Conservation (phyloP, 2,329 filamentous ascomycete genomes). For the Sclerotiophoma versabilis region DNA sequence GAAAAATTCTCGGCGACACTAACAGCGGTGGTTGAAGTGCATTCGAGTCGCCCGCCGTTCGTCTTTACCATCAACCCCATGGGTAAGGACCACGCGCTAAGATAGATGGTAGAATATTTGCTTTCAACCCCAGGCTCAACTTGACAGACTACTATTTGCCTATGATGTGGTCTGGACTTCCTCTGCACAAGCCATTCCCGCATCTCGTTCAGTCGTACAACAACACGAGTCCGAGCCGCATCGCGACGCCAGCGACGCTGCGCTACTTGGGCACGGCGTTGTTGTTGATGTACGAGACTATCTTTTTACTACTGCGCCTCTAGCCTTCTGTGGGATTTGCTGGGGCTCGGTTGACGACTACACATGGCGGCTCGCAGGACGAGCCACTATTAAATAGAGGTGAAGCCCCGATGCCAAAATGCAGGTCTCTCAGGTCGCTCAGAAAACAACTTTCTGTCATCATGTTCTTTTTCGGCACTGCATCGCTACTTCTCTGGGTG, state of each 20-base stretch:
- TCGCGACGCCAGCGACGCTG: slow-evolving; percentile 2
- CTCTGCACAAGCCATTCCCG: slow-evolving; percentile 14
- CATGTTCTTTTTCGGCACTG: slow-evolving; percentile 31
- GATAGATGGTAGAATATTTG: slow-evolving; percentile 5
- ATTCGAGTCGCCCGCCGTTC: slow-evolving; percentile 9
- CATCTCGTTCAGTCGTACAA: slow-evolving; percentile 13
- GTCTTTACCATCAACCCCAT: not conserved
- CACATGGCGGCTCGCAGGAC: slow-evolving; percentile 16
- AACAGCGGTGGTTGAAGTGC: slow-evolving; percentile 11
- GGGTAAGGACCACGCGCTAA: slow-evolving; percentile 3
- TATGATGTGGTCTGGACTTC: slow-evolving; percentile 6
- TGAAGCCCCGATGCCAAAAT: slow-evolving; percentile 3
- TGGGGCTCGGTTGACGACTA: not conserved
- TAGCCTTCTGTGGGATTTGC: slow-evolving; percentile 9
- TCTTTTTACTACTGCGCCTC: not conserved
- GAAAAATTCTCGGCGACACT: too few relatives aligned
- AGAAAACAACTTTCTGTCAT: slow-evolving; percentile 24
- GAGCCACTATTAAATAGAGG: slow-evolving; percentile 19
- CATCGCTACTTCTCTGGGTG: slow-evolving; percentile 31
- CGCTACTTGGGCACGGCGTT: slow-evolving; percentile 10
- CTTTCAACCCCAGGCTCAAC: not conserved
- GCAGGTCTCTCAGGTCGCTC: slow-evolving; percentile 24
- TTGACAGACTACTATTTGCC: slow-evolving; percentile 6
- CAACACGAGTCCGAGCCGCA: slow-evolving; percentile 9
- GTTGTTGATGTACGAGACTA: slow-evolving; percentile 4